Conservation (phyloP, 352 stramenopile genomes). For the Phytopythium chamaehyphon region DNA sequence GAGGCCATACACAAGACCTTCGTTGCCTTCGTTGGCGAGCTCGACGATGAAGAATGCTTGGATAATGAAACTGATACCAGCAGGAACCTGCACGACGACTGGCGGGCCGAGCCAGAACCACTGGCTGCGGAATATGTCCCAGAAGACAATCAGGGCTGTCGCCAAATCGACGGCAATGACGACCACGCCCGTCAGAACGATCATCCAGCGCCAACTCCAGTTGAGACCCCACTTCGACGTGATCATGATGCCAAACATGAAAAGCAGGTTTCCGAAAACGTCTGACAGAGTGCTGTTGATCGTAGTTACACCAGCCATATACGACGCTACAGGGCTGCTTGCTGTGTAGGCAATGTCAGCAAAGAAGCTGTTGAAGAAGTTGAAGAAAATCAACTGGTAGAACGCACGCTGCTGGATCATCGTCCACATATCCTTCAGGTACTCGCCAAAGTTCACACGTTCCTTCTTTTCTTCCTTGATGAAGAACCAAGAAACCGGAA, state of each 20-base stretch:
- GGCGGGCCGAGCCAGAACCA: constrained; percentile 39
- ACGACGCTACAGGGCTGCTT: constrained; percentile 22
- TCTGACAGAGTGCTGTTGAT: constrained; percentile 28
- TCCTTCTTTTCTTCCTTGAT: constrained; percentile 45
- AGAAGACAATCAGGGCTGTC: constrained; percentile 30
- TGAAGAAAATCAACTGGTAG: constrained; percentile 29
- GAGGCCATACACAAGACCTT: constrained; percentile 37
- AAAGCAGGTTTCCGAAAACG: constrained; percentile 27
- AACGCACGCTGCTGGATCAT: constrained; percentile 16
- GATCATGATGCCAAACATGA: constrained; percentile 21
- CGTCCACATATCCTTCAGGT: constrained; percentile 33
- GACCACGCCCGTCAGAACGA: constrained; percentile 20
- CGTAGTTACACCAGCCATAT: constrained; percentile 29
- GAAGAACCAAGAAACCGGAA: constrained; percentile 37
- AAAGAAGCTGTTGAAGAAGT: constrained; percentile 35
- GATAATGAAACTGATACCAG: constrained; percentile 32
- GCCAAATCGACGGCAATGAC: constrained; percentile 23
- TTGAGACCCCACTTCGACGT: constrained; percentile 31
- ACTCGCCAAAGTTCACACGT: constrained; percentile 23
- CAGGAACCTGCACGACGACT: constrained; percentile 26
- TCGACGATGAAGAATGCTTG: constrained; percentile 37
- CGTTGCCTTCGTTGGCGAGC: constrained; percentile 31
- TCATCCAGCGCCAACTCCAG: constrained; percentile 36
- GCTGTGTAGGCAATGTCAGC: constrained; percentile 26
- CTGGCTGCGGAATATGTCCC: constrained; percentile 37